A percentile compares a stretch with the other conserved stretches of the same genome.
Evolutionary conservation across 2,329 filamentous ascomycete species (phyloP).

Genomic region (Clarireedia homoeocarpa): DNA sequence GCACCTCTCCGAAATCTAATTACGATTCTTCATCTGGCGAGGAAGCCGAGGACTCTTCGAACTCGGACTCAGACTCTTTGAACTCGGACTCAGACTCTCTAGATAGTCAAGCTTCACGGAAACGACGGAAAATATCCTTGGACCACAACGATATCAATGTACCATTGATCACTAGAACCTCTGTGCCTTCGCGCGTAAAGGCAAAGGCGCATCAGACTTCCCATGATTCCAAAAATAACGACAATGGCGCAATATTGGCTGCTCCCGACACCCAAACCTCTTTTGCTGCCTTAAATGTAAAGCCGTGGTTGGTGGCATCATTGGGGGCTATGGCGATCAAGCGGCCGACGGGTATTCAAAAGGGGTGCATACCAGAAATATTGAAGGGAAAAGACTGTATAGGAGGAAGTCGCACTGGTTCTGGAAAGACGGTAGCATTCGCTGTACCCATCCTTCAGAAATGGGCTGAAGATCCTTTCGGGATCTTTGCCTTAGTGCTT

Average conservation of each 20-base stretch:
- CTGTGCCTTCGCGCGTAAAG: slow-evolving; percentile 27
- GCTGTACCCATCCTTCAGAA: slow-evolving; percentile 88
- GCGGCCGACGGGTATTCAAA: slow-evolving; percentile 86
- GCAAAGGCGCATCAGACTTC: slow-evolving; percentile 9
- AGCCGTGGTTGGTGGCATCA: slow-evolving; percentile 82
- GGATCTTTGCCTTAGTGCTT: slow-evolving; percentile 81
- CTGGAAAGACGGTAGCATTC: slow-evolving; percentile 95
- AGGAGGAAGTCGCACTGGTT: slow-evolving; percentile 88
- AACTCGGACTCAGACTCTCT: slow-evolving; percentile 26
- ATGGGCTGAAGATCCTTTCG: slow-evolving; percentile 87
- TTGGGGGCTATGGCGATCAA: slow-evolving; percentile 73
- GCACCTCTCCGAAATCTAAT: not conserved
- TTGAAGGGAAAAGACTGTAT: slow-evolving; percentile 89
- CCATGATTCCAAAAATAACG: not conserved
- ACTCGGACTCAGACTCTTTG: not conserved
- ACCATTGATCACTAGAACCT: slow-evolving; percentile 13
- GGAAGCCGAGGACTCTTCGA: not conserved
- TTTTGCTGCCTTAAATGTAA: slow-evolving; percentile 66
- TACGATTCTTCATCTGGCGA: slow-evolving; percentile 4
- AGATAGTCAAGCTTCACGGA: slow-evolving; percentile 26
- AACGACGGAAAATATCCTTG: slow-evolving; percentile 25
- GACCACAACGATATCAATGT: slow-evolving; percentile 13
- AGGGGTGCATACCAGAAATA: slow-evolving; percentile 86
- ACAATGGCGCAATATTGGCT: slow-evolving; percentile 34
- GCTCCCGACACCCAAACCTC: slow-evolving; percentile 50